Conservation (phyloP, 2,329 filamentous ascomycete species). For the Pyrenophora teres region DNA sequence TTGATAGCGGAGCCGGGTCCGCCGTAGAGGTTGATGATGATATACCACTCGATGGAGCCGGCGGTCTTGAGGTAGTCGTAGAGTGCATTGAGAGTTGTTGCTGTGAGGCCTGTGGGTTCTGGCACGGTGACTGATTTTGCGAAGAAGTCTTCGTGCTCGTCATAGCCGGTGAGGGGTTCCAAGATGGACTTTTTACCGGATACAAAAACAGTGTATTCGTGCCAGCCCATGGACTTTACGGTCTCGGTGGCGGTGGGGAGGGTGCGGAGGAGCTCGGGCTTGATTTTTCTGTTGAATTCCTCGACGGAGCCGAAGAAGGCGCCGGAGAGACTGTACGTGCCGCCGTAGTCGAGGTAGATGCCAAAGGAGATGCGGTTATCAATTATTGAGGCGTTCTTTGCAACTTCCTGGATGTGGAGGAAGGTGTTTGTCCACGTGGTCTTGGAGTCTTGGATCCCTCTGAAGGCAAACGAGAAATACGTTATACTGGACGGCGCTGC, state of each 20-base stretch:
- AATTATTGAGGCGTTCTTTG: conserved; percentile 48
- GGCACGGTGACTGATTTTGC: conserved; percentile 50
- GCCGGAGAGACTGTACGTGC: conserved; percentile 45
- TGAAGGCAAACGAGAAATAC: conserved; percentile 36
- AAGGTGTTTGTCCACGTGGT: conserved; percentile 46
- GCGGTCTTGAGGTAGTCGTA: conserved; percentile 40
- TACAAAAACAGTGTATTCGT: conserved; percentile 51
- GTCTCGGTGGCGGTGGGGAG: conserved; percentile 36
- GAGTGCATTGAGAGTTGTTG: conserved; percentile 32
- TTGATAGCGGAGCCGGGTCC: conserved; percentile 46
- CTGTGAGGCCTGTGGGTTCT: conserved; percentile 38
- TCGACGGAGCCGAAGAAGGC: conserved; percentile 47
- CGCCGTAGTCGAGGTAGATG: conserved; percentile 47
- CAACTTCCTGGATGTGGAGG: conserved; percentile 49
- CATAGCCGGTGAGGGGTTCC: conserved; percentile 41
- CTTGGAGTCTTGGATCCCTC: conserved; percentile 34
- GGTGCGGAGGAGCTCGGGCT: conserved; percentile 47
- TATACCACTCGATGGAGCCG: conserved; percentile 35
- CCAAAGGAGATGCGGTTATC: conserved; percentile 50
- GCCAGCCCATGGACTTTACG: conserved; percentile 40
- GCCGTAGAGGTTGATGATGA: conserved; percentile 49
- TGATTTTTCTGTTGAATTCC: conserved; percentile 47
- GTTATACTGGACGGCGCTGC: conserved; percentile 35
- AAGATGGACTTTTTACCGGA: conserved; percentile 36
- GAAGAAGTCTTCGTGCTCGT: conserved; percentile 48